These are phyloP conservation scores for Mediolabrus comicus DNA, from an alignment of 108 stramenopile species.

Conservation along the genomic window DNA sequence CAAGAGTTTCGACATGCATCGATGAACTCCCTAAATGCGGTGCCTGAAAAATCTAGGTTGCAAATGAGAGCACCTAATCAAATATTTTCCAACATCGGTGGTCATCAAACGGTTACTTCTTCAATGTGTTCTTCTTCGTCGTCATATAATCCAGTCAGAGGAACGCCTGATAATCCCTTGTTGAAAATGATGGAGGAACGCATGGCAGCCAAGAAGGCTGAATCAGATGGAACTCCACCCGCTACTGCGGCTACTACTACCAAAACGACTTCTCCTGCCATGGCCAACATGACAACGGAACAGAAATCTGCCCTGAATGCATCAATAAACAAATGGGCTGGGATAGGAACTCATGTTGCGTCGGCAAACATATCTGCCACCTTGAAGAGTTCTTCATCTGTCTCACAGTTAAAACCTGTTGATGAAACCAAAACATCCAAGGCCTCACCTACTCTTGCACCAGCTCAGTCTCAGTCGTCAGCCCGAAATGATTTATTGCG, in stretches of 20 bases:
- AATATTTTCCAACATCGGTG: not conserved
- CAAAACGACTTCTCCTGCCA: not conserved
- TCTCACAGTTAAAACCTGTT: not conserved
- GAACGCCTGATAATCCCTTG: constrained; percentile 19
- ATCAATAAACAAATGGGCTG: constrained; percentile 37
- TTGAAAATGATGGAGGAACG: constrained; percentile 40
- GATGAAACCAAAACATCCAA: not conserved
- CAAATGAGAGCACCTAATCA: constrained; percentile 4
- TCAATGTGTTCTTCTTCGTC: not conserved
- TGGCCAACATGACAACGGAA: not conserved
- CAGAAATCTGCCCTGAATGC: constrained; percentile 22
- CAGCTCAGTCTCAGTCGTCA: not conserved
- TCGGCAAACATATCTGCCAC: not conserved
- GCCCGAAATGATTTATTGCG: not conserved
- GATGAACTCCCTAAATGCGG: constrained; percentile 10
- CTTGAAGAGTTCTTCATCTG: not conserved
- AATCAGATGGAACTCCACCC: not conserved
- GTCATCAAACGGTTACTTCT: not conserved
- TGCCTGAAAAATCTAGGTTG: not conserved
- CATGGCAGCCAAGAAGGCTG: constrained; percentile 23
- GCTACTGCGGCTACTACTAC: not conserved
- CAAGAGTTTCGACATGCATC: constrained; percentile 24
- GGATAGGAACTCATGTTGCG: constrained; percentile 3
- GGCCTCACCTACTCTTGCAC: not conserved
- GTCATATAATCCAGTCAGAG: not conserved